phyloP scores from a whole-genome alignment of 768 basidiomycete genomes.

The Suillus alpinus region DNA sequence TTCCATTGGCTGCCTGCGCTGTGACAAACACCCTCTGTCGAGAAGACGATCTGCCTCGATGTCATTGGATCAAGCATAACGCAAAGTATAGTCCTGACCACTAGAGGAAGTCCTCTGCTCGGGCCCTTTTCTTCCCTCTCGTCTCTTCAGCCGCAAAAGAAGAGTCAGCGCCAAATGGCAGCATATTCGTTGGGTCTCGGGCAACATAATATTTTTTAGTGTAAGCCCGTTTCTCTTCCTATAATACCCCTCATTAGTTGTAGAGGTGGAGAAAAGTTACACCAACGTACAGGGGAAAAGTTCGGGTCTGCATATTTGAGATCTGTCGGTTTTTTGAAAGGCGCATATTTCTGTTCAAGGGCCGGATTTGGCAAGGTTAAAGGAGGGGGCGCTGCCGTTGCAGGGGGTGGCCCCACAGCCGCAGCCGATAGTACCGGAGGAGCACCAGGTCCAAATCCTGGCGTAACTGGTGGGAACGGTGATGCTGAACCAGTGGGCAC shows the following conservation, averaged over 20 bases:
- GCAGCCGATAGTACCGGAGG: constrained; percentile 10
- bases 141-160: constrained; percentile 48
- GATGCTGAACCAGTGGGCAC: constrained; percentile 28
- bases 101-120: constrained; percentile 84
- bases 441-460: constrained; percentile 13
- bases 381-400: constrained; percentile 18
- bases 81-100: constrained; percentile 13
- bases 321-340: constrained; percentile 72
- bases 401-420: constrained; percentile 15
- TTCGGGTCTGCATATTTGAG: constrained; percentile 77
- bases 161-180: constrained; percentile 20
- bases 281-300: constrained; percentile 64
- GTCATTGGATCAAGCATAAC: constrained; percentile 19
- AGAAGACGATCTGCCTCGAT: constrained; percentile 20
- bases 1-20: not conserved
- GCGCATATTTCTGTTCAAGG: constrained; percentile 62
- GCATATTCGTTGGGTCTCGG: constrained; percentile 35
- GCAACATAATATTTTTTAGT: constrained; percentile 59
- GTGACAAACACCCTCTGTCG: not conserved
- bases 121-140: constrained; percentile 79
- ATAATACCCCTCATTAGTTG: not conserved
- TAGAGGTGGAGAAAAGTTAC: not conserved
- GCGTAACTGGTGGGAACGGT: constrained; percentile 26
- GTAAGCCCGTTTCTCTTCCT: constrained; percentile 80
- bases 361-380: constrained; percentile 54